Evolutionary conservation across 805 yeast genomes (phyloP), one percentile per base, ranked within the genome.

Genomic region (Candida orba): DNA sequence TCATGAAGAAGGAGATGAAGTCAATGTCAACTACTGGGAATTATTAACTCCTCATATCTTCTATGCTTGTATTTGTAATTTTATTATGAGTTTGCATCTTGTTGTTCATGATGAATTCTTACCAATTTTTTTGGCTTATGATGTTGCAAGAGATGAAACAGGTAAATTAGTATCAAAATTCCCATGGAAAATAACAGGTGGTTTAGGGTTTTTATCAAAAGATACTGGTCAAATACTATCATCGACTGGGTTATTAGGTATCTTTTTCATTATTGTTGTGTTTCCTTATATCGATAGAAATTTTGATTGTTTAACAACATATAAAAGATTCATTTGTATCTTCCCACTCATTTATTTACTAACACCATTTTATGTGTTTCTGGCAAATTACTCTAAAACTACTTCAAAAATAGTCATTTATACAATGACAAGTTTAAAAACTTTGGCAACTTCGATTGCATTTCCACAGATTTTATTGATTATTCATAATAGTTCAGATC

Each of bases 381-480:
- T 52, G 6, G 57, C 48, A 4, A 42, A 52, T 34, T 39, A 37
- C 6, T 36, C 49, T 3, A 40, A 40, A 36, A 56, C 58, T 6
- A 39, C 41, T 8, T 52, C 56, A 46, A 49, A 45, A 32, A 46
- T 56, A 10, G 42, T 48, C 8, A 43, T 56, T 32, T 59, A 59
- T 31, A 39, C 54, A 13, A 45, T 65, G 29, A 56, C 68, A 4
- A 56, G 62, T 34, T 36, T 60, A 22, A 61, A 65, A 47, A 64
- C 76, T 3, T 50, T 75, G 8, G 67, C 71, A 8, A 62, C 63
- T 12, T 64, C 82, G 1, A 60, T 75, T 46, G 66, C 76, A 10
- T 73, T 69, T 47, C 83, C 86, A 7, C 76, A 73, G 45, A 61
- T 77, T 23, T 57, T 75, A 48, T 62, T 79, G 20, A 63, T 80